phyloP scores from a whole-genome alignment of 345 rosid species.

The Eucalyptus paniculata region DNA sequence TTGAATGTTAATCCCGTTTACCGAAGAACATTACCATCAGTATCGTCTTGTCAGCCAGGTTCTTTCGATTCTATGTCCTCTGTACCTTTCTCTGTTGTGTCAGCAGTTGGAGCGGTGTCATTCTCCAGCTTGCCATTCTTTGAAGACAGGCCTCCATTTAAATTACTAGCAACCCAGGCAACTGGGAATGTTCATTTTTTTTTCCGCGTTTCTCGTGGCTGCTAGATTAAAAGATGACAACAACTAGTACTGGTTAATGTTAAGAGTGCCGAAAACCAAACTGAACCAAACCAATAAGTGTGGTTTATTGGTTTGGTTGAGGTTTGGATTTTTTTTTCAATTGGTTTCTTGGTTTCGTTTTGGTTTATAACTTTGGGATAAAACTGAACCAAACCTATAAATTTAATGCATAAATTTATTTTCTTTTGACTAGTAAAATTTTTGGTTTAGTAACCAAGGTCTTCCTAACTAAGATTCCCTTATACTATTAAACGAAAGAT shows the following conservation, averaged over 20 bases:
- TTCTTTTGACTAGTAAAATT: neutral
- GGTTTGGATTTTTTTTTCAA: neutral
- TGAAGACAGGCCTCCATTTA: neutral
- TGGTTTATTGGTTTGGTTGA: neutral
- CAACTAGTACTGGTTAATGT: neutral
- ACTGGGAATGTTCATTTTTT: neutral
- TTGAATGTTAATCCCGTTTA: neutral
- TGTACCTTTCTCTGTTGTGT: neutral
- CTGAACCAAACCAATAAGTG: neutral
- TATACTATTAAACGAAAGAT: neutral
- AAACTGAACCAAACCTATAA: neutral
- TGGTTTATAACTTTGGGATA: neutral
- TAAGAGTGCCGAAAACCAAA: neutral
- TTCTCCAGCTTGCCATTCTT: neutral
- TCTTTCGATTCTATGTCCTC: neutral
- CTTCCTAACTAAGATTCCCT: neutral
- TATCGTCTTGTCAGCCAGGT: neutral
- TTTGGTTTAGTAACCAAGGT: neutral
- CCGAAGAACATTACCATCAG: neutral
- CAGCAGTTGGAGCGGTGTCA: neutral
- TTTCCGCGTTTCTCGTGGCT: neutral
- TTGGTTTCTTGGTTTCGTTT: neutral
- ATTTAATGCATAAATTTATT: neutral
- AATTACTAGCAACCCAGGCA: neutral
- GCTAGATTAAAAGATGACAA: neutral